phyloP scores from a whole-genome alignment of 1,139 yeast genomes.

The Arxiozyma slooffiae region DNA sequence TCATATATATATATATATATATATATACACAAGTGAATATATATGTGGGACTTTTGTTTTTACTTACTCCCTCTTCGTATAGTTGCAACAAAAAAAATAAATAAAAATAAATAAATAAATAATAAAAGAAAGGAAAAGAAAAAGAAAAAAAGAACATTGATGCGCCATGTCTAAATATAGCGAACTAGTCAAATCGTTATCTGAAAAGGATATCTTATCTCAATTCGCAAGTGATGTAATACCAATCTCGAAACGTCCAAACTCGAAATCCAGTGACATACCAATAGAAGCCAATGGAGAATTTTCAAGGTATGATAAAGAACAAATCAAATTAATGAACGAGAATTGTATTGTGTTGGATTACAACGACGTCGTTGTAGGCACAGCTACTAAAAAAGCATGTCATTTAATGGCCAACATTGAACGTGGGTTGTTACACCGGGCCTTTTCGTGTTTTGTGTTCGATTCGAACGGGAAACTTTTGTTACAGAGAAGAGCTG shows the following conservation, averaged over 20 bases:
- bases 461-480: constrained; percentile 71
- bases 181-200: constrained; percentile 44
- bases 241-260: constrained; percentile 30
- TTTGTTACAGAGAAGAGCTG: constrained; percentile 86
- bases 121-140: too few relatives aligned
- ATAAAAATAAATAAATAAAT: too few relatives aligned
- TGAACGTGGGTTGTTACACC: constrained; percentile 72
- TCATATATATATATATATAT: too few relatives aligned
- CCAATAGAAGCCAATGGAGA: neutral
- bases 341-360: constrained; percentile 92
- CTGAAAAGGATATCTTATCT: constrained; percentile 40
- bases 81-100: too few relatives aligned
- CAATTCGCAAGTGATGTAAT: constrained; percentile 49
- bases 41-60: too few relatives aligned
- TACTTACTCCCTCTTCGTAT: too few relatives aligned
- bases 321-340: constrained; percentile 89
- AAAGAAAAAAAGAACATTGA: too few relatives aligned
- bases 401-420: constrained; percentile 89
- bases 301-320: constrained; percentile 81
- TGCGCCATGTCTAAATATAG: constrained; percentile 32
- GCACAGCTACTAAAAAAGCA: constrained; percentile 87
- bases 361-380: constrained; percentile 75
- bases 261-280: constrained; percentile 25
- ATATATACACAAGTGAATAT: too few relatives aligned
- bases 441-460: constrained; percentile 90